These are phyloP conservation scores for Yarrowia deformans DNA, from an alignment of 805 yeast genomes.

Conservation along the genomic window DNA sequence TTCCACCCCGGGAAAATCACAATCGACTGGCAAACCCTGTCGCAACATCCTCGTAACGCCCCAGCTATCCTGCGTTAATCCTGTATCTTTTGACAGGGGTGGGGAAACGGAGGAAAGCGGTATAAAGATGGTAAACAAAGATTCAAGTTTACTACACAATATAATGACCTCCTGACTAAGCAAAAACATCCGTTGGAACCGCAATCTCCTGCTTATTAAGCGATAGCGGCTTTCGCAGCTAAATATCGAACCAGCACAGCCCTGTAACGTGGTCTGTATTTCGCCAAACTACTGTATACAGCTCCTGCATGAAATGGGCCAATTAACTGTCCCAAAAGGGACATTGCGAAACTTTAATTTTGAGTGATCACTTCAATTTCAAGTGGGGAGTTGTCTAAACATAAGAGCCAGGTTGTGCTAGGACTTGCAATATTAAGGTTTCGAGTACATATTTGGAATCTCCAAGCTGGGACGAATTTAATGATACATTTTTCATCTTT, in stretches of 20 bases:
- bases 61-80: constrained; percentile 1
- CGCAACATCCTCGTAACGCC: background rate
- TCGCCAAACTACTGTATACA: background rate
- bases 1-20: no score
- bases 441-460: background rate
- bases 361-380: background rate
- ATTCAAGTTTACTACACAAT: background rate
- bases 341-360: background rate
- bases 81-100: constrained; percentile 5
- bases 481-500: background rate
- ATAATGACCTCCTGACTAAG: background rate
- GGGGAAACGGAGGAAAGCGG: background rate
- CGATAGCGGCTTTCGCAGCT: no score
- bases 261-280: background rate
- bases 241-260: background rate
- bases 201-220: background rate
- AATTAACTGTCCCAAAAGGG: background rate
- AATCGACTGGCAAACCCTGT: no score
- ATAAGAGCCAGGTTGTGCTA: no score
- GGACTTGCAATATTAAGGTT: no score
- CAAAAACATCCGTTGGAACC: no score
- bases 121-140: no score
- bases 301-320: background rate
- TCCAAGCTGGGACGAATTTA: background rate
- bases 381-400: no score